phyloP scores from a whole-genome alignment of 441 rosid genomes.

The Corymbia citriodora region DNA sequence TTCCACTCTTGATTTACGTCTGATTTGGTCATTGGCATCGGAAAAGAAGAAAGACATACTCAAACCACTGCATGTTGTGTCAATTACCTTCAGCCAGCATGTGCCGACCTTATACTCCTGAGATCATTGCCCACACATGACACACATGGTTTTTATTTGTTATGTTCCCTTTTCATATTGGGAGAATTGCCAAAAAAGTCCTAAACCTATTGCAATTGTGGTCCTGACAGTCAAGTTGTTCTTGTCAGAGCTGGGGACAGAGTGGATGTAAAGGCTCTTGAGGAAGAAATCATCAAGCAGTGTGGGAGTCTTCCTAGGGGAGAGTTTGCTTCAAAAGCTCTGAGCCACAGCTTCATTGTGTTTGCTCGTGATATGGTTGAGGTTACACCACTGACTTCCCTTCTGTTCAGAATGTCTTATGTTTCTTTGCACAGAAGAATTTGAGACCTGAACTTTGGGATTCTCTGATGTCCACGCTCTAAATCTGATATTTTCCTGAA shows the following conservation, averaged over 20 bases:
- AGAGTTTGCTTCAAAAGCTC: conserved; percentile 75
- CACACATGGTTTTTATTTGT: not conserved
- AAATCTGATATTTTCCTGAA: fast-evolving
- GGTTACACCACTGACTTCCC: conserved; percentile 26
- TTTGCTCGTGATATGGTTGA: conserved; percentile 80
- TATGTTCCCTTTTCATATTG: not conserved
- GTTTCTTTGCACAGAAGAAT: not conserved
- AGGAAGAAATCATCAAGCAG: conserved; percentile 71
- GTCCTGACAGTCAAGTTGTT: conserved; percentile 96
- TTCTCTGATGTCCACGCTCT: not conserved
- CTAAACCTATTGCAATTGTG: too few species aligned
- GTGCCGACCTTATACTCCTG: not conserved
- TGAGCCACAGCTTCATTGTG: conserved; percentile 79
- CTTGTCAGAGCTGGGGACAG: conserved; percentile 77
- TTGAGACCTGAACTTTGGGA: not conserved
- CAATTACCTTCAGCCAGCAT: not conserved
- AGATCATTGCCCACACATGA: not conserved
- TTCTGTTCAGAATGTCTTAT: not conserved
- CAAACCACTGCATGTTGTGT: not conserved
- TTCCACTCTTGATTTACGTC: not conserved
- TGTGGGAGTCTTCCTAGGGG: conserved; percentile 74
- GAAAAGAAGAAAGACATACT: not conserved
- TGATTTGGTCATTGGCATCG: not conserved
- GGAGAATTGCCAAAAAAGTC: too few species aligned
- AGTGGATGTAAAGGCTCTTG: conserved; percentile 68